Conservation (phyloP, 495 filamentous ascomycete genomes). For the Schizothecium vesticola region DNA sequence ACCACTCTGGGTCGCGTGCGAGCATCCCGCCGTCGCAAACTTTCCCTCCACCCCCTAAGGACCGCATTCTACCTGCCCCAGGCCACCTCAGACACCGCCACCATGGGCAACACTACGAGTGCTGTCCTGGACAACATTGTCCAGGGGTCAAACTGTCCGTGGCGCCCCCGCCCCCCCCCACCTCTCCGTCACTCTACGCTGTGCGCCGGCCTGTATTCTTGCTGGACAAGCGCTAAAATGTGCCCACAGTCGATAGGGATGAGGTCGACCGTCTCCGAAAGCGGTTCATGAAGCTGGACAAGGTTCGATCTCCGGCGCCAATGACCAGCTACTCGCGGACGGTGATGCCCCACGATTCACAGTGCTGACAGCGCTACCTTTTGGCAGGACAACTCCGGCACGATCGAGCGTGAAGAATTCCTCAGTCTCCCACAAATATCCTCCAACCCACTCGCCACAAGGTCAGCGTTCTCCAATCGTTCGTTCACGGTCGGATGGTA, state of each 20-base stretch:
- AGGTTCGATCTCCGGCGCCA: constrained; percentile 50
- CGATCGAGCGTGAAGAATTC: constrained; percentile 98
- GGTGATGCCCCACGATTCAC: not conserved
- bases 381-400: constrained; percentile 86
- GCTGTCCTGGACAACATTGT: constrained; percentile 92
- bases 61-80: not conserved
- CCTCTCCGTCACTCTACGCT: not conserved
- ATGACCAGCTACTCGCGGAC: not conserved
- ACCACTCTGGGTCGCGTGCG: not conserved
- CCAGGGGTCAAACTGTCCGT: constrained; percentile 85
- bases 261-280: constrained; percentile 94
- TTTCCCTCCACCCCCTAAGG: not conserved
- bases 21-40: not conserved
- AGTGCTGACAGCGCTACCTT: not conserved
- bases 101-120: constrained; percentile 77
- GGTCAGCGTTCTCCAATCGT: constrained; percentile 45
- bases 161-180: not conserved
- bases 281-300: constrained; percentile 98
- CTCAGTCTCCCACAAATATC: constrained; percentile 95
- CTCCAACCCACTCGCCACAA: constrained; percentile 92
- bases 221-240: not conserved
- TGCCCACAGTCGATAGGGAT: constrained; percentile 76
- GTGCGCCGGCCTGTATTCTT: not conserved
- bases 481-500: not conserved
- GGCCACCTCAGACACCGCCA: constrained; percentile 26